Evolutionary conservation across 805 yeast species (phyloP), one percentile per base, ranked within the genome.

Genomic region (Wickerhamiella sergipiensis): DNA sequence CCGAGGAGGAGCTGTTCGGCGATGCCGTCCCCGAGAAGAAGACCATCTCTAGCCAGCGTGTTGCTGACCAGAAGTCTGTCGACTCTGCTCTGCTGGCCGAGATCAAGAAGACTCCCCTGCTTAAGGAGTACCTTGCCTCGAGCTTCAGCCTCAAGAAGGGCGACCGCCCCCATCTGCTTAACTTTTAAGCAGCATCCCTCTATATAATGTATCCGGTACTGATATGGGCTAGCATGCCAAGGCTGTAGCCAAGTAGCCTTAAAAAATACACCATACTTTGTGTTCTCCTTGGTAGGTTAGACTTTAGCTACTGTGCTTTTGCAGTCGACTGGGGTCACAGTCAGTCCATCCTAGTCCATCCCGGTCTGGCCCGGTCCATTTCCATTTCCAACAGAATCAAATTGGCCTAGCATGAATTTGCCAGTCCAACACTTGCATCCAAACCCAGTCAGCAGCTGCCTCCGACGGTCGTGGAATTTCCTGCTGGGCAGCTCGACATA

Each of bases 141-240:
- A 77, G 95, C 63, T 90, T 90, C 89, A 84, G 96, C 65, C 83
- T 92, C 76, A 89, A 87, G 85, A 81, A 79, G 76, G 97, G 97
- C 75, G 98, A 90, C 81, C 87, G 78, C 75, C 98, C 97, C 69
- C 97, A 90, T 76, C 81, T 85, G 72, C 85, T 92, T 83, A 87
- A 85, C 80, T 90, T 92, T 76, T 90, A 88, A 83, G 49, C 43
- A 42, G 22, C 21, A 38, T 18, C 33, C 4, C 22, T 19, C 22
- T 40, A 40, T 40, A 40, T 40, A 40, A 40, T 40, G 40, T 36
- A 36, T 36, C 36, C 40, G 40, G 40, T 36, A 36, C 40, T 36
- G 40, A 36, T 17, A 36, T n/a, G 40, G 19, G 40, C 40, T 13
- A 13, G 13, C 40, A 36, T 36, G 40, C 19, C 40, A 18, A 36